Evolutionary conservation across 1,139 yeast genomes (phyloP), one percentile per base, ranked within the genome.

Genomic region (Taphrina betulina): DNA sequence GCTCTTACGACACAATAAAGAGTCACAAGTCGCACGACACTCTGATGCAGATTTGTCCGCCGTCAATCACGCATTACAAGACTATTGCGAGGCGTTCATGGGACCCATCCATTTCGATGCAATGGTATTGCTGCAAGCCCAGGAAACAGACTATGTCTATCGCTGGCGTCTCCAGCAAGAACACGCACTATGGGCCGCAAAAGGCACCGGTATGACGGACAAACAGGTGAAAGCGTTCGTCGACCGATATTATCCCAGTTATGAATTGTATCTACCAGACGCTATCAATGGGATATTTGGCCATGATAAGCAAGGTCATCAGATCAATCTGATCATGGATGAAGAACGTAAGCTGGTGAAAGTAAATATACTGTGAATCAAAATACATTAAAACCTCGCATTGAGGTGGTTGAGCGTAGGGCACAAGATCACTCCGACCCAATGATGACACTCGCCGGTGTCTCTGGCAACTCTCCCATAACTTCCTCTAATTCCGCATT

Each of bases 151-250:
- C 3, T 82, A 81, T 65, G 92, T 90, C 3, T 84, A 82, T 67
- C 68, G 67, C 7, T 92, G 98, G 98, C 76, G 98, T 60, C 68
- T 78, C 3, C 80, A 90, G 68, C 97, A 92, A 70, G 98, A 92
- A 66, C 86, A 84, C 61, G 79, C 74, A 2, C 70, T 88, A 64
- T 79, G 83, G 7, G 61, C 62, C 5, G 61, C 60, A 3, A 53
- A 53, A 3, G 96, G 95, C 0, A 59, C 65, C 0, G 97, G 97
- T 0, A 89, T 92, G 97, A 71, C 82, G 1, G 94, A 86, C 63
- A 75, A 68, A 0, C 77, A 84, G 64, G 95, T 92, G 2, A 67
- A 63, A 7, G 60, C 62, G 22, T 92, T 92, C 71, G 82, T 92
- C 5, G 81, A 84, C 60, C 77, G 95, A 60, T 92, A 92, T 68